Evolutionary conservation across 371 early-diverging fungal genomes (phyloP).

Genomic region (Apophysomyces sp.): DNA sequence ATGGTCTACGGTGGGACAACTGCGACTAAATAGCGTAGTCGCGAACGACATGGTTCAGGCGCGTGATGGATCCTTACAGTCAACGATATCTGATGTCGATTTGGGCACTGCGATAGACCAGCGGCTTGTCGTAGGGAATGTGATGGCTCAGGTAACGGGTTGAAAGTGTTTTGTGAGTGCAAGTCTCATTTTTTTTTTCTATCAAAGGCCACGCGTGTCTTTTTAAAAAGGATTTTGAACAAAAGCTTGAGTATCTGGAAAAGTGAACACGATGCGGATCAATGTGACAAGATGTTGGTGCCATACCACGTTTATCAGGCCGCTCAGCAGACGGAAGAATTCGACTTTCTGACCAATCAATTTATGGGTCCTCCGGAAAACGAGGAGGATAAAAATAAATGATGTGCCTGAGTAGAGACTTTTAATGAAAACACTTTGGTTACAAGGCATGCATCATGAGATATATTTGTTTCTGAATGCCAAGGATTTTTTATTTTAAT

Average conservation of each 20-base stretch:
- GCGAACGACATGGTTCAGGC: constrained; percentile 40
- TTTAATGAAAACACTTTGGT: background rate
- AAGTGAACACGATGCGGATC: constrained; percentile 24
- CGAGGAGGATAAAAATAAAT: background rate
- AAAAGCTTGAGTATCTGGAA: constrained; percentile 24
- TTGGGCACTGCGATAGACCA: constrained; percentile 36
- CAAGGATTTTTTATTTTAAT: background rate
- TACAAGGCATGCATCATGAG: too few relatives aligned
- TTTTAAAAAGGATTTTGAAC: constrained; percentile 27
- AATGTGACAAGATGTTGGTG: constrained; percentile 39
- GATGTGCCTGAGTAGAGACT: background rate
- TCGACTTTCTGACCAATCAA: constrained; percentile 56
- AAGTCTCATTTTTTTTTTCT: background rate
- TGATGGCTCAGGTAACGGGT: constrained; percentile 20
- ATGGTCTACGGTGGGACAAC: constrained; percentile 40
- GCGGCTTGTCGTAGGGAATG: constrained; percentile 32
- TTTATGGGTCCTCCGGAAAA: constrained; percentile 36
- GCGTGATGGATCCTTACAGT: constrained; percentile 35
- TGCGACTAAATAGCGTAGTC: constrained; percentile 33
- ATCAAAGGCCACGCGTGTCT: constrained; percentile 24
- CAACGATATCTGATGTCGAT: constrained; percentile 24
- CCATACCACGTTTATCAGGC: constrained; percentile 55
- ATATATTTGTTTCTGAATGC: too few relatives aligned
- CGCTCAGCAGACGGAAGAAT: constrained; percentile 33
- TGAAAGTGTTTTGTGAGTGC: background rate